Evolutionary conservation across 495 filamentous ascomycete species (phyloP).

Genomic region (Penicillium cosmopolitanum): DNA sequence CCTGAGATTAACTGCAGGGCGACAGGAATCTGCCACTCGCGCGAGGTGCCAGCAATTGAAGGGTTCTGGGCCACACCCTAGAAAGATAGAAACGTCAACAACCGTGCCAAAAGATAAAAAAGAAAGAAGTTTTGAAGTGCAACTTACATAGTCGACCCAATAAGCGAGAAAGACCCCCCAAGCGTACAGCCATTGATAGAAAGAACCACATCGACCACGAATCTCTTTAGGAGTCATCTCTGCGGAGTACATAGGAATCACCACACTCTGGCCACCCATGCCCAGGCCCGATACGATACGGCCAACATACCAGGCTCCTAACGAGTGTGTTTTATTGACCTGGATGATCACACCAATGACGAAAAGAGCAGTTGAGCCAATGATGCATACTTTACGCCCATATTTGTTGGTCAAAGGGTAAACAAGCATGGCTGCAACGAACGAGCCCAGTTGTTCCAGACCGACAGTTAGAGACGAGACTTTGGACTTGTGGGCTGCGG

Average conservation of each 20-base stretch:
- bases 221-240: conserved; percentile 62
- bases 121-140: neutral
- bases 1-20: conserved; percentile 55
- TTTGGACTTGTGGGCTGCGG: conserved; percentile 28
- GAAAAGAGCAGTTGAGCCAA: conserved; percentile 49
- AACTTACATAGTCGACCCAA: conserved; percentile 53
- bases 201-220: conserved; percentile 54
- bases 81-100: neutral
- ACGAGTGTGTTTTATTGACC: conserved; percentile 44
- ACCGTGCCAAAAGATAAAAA: conserved; percentile 1
- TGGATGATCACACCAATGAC: conserved; percentile 50
- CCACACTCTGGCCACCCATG: conserved; percentile 57
- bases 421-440: conserved; percentile 48
- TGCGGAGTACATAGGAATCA: conserved; percentile 59
- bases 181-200: conserved; percentile 57
- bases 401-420: conserved; percentile 51
- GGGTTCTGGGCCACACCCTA: conserved; percentile 42
- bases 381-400: conserved; percentile 49
- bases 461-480: conserved; percentile 50
- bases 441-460: conserved; percentile 48
- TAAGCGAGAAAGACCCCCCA: conserved; percentile 56
- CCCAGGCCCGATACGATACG: conserved; percentile 59
- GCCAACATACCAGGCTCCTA: conserved; percentile 49
- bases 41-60: conserved; percentile 56
- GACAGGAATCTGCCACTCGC: conserved; percentile 60